Evolutionary conservation across 495 filamentous ascomycete species (phyloP), one percentile per base, ranked within the genome.

Genomic region (Penicillium herquei): DNA sequence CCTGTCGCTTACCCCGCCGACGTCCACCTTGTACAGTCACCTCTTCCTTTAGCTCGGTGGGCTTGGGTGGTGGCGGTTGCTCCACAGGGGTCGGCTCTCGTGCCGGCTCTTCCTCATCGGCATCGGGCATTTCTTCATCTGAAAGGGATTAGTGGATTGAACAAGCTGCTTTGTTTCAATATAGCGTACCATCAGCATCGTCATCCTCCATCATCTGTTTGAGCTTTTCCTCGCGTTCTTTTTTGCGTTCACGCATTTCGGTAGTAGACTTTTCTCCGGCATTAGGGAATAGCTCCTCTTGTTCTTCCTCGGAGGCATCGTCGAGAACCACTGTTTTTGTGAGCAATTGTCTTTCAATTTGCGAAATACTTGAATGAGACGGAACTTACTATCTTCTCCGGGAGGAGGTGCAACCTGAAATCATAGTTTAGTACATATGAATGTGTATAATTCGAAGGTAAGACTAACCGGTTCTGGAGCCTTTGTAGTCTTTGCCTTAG

Each of bases 181-280:
- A 17, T 39, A 21, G 44, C 54, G 21, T 61, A 69, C 66, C 66
- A n/a, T 67, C 66, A 12, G 57, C 62, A 64, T 86, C 88, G 39
- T 88, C 86, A 61, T 90, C 82, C 31, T 96, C 90, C 91, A 96
- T 95, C 91, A 96, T 95, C 54, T 83, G 82, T 45, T 77, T 81
- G 11, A 96, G 78, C 52, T 80, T 80, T 41, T 87, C 89, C 65
- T 91, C 84, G 14, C 90, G 84, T 52, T 90, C 84, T 52, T 83
- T 86, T 59, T 82, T 82, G 9, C 73, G 79, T 67, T 86, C 84
- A 17, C 82, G 74, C n/a, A 68, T 70, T 17, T 41, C 68, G 56
- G 50, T 62, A 43, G 64, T 51, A 42, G 64, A 44, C 73, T 80
- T 63, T 13, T 66, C 58, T 43, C 70, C 56, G 65, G 65, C 64